These are phyloP conservation scores for Candida krabiensis DNA, from an alignment of 805 yeast genomes.

Conservation along the genomic window DNA sequence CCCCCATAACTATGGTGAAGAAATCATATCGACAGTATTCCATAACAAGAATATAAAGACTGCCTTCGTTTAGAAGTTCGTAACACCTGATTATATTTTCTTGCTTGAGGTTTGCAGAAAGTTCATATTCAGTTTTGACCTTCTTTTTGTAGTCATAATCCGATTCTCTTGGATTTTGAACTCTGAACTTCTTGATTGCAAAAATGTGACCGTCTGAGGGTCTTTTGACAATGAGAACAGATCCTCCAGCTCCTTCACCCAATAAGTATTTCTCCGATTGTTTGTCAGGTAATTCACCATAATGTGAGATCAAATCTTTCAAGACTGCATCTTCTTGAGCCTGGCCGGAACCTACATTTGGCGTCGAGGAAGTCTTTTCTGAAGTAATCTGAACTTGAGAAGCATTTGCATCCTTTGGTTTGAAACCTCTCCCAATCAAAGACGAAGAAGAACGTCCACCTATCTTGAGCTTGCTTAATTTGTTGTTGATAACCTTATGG, in stretches of 20 bases:
- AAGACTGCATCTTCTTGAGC: conserved; percentile 18
- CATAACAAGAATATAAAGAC: conserved; percentile 74
- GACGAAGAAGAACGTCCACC: conserved; percentile 1
- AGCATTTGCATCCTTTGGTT: background rate
- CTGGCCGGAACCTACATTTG: background rate
- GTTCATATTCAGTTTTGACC: conserved; percentile 77
- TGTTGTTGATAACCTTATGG: conserved; percentile 18
- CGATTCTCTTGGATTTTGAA: conserved; percentile 59
- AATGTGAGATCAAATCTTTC: conserved; percentile 51
- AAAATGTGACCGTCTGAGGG: conserved; percentile 55
- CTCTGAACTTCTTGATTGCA: conserved; percentile 86
- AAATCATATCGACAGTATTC: conserved; percentile 92
- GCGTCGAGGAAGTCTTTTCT: background rate
- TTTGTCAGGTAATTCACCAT: conserved; percentile 67
- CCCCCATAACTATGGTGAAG: conserved; percentile 90
- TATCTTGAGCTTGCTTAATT: conserved; percentile 20
- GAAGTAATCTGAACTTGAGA: background rate
- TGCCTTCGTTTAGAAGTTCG: conserved; percentile 73
- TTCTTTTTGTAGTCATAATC: conserved; percentile 72
- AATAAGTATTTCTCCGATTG: conserved; percentile 37
- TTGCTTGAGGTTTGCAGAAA: conserved; percentile 78
- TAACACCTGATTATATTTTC: conserved; percentile 78
- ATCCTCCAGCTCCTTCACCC: conserved; percentile 95
- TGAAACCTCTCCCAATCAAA: background rate
- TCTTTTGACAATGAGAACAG: conserved; percentile 76